phyloP scores from a whole-genome alignment of 768 basidiomycete species.

The Boletus sp. region DNA sequence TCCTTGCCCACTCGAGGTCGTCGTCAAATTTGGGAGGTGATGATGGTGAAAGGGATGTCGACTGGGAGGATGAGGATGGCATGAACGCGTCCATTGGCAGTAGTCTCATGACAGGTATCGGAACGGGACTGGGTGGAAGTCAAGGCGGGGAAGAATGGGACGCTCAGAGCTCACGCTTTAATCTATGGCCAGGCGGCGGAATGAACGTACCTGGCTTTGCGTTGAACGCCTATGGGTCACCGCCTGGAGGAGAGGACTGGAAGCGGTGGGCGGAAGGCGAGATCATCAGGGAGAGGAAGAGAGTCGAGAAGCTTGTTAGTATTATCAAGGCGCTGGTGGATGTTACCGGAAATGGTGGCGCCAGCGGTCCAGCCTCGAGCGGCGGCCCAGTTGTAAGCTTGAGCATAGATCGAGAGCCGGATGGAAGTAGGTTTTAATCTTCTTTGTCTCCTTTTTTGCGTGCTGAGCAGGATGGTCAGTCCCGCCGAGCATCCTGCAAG shows the following conservation, averaged over 20 bases:
- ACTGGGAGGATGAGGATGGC: conserved; percentile 31
- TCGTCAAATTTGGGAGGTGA: conserved; percentile 28
- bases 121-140: conserved; percentile 8
- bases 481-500: conserved; percentile 20
- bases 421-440: conserved; percentile 11
- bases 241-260: conserved; percentile 24
- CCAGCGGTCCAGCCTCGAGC: background rate
- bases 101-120: conserved; percentile 13
- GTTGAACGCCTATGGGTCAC: conserved; percentile 6
- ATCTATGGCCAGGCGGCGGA: conserved; percentile 9
- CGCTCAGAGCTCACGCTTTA: conserved; percentile 14
- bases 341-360: conserved; percentile 43
- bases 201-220: conserved; percentile 12
- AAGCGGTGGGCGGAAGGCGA: conserved; percentile 29
- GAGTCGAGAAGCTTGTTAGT: conserved; percentile 57
- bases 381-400: background rate
- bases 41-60: conserved; percentile 24
- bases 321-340: conserved; percentile 65
- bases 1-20: conserved; percentile 24
- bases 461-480: conserved; percentile 14
- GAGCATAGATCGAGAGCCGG: conserved; percentile 10
- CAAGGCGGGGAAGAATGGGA: conserved; percentile 27
- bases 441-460: background rate
- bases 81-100: conserved; percentile 4
- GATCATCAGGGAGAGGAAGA: conserved; percentile 57